Conservation (phyloP, 2,329 filamentous ascomycete species). For the Zopfia rhizophila region DNA sequence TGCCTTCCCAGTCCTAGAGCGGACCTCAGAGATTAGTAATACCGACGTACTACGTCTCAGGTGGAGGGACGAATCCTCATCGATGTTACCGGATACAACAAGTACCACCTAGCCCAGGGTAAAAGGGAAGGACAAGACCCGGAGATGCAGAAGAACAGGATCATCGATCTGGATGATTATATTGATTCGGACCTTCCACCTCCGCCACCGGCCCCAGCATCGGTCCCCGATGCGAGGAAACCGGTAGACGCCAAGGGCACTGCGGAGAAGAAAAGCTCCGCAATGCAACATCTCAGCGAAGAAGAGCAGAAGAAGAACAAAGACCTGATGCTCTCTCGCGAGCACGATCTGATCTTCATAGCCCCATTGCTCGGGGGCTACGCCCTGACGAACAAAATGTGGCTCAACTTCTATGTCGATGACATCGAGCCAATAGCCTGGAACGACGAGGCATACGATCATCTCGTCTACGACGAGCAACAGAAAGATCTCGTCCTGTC, state of each 20-base stretch:
- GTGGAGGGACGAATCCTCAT: too few species aligned
- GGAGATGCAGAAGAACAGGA: slow-evolving; percentile 52
- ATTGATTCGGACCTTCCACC: too few species aligned
- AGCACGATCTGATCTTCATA: slow-evolving; percentile 56
- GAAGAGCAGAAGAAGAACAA: slow-evolving; percentile 54
- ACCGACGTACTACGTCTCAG: too few species aligned
- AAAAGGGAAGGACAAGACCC: too few species aligned
- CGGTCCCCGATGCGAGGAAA: too few species aligned
- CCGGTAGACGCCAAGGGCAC: slow-evolving; percentile 37
- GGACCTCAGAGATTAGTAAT: too few species aligned
- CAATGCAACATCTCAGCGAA: slow-evolving; percentile 39
- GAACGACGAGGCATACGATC: slow-evolving; percentile 57
- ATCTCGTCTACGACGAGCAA: slow-evolving; percentile 56
- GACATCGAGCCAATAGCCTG: slow-evolving; percentile 55
- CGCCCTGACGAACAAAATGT: slow-evolving; percentile 16
- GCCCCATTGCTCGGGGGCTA: slow-evolving; percentile 50
- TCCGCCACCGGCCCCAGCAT: too few species aligned
- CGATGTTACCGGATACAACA: too few species aligned
- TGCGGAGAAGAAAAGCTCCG: slow-evolving; percentile 3
- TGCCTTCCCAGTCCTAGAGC: too few species aligned
- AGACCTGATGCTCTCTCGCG: slow-evolving; percentile 51
- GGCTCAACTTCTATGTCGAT: slow-evolving; percentile 43
- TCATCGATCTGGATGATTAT: too few species aligned
- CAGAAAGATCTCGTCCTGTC: slow-evolving; percentile 62
- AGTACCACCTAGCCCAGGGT: too few species aligned